A percentile compares a stretch with the other conserved stretches of the same genome.
Evolutionary conservation across 2,329 filamentous ascomycete genomes (phyloP).

Genomic region (Fusarium mangiferae): DNA sequence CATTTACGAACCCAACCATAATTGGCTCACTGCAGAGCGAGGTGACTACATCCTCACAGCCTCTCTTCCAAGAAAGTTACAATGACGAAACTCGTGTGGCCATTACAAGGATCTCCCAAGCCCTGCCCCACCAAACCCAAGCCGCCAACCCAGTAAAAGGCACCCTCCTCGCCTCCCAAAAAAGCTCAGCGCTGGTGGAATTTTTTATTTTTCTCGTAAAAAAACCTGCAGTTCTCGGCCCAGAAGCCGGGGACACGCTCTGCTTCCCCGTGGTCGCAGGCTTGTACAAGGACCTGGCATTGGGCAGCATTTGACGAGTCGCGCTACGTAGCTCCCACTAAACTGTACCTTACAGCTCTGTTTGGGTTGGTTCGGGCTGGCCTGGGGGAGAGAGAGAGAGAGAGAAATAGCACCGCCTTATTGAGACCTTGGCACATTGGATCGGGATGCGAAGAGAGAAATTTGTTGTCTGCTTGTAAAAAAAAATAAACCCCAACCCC

Average conservation of each 20-base stretch:
- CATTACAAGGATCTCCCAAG: slow-evolving; percentile 31
- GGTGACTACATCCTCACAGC: background rate
- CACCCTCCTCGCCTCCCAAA: background rate
- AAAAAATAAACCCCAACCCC: slow-evolving; percentile 25
- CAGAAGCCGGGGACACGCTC: slow-evolving; percentile 5
- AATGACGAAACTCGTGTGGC: slow-evolving; percentile 42
- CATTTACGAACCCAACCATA: background rate
- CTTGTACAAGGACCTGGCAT: slow-evolving; percentile 14
- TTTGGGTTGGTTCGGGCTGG: background rate
- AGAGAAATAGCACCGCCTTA: slow-evolving; percentile 26
- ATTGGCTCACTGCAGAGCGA: background rate
- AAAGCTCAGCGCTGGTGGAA: slow-evolving; percentile 27
- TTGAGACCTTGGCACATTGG: slow-evolving; percentile 36
- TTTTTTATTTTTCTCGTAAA: background rate
- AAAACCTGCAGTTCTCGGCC: slow-evolving; percentile 18
- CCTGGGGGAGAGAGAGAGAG: no score
- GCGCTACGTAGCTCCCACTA: slow-evolving; percentile 6
- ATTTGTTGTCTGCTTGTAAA: slow-evolving; percentile 14
- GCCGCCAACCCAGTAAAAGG: slow-evolving; percentile 7
- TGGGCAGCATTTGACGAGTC: background rate
- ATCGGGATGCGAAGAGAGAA: slow-evolving; percentile 20
- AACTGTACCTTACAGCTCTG: background rate
- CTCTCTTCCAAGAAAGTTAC: slow-evolving; percentile 4
- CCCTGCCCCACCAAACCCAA: slow-evolving; percentile 34
- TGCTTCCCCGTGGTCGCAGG: background rate